Conservation (phyloP, 345 rosid species). For the Kandelia obovata region DNA sequence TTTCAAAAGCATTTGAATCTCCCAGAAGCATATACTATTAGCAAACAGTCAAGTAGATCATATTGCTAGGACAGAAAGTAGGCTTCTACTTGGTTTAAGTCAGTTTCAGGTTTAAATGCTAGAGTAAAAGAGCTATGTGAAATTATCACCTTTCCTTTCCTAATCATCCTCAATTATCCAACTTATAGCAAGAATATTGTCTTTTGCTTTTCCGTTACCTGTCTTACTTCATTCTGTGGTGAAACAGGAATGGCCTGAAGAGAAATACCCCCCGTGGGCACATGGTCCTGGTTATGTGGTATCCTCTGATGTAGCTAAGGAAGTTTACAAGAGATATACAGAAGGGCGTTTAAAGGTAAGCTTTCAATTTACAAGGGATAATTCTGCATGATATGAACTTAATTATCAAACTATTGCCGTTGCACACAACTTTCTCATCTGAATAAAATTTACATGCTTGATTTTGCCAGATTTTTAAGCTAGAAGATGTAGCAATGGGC, state of each 20-base stretch:
- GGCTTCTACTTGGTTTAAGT: not conserved
- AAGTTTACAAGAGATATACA: conserved; percentile 52
- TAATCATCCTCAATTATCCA: not conserved
- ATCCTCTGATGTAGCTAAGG: conserved; percentile 70
- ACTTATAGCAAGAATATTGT: not conserved
- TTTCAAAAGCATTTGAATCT: not conserved
- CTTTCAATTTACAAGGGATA: not conserved
- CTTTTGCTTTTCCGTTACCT: not conserved
- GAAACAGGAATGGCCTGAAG: conserved; percentile 80
- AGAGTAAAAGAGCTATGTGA: not conserved
- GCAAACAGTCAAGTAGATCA: not conserved
- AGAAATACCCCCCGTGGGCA: conserved; percentile 83
- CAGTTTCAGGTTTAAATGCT: not conserved
- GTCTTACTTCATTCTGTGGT: not conserved
- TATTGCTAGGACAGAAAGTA: not conserved
- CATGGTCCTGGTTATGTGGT: conserved; percentile 96
- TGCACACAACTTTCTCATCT: not conserved
- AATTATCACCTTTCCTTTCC: not conserved
- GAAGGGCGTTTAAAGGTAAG: conserved; percentile 63
- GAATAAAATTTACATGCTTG: not conserved
- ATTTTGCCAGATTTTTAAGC: conserved; percentile 77
- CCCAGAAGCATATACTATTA: not conserved
- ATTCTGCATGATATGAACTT: not conserved
- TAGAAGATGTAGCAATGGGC: conserved; percentile 99
- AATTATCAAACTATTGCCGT: not conserved